Evolutionary conservation across 495 filamentous ascomycete species (phyloP), one percentile per base, ranked within the genome.

Genomic region (Neurospora discreta): DNA sequence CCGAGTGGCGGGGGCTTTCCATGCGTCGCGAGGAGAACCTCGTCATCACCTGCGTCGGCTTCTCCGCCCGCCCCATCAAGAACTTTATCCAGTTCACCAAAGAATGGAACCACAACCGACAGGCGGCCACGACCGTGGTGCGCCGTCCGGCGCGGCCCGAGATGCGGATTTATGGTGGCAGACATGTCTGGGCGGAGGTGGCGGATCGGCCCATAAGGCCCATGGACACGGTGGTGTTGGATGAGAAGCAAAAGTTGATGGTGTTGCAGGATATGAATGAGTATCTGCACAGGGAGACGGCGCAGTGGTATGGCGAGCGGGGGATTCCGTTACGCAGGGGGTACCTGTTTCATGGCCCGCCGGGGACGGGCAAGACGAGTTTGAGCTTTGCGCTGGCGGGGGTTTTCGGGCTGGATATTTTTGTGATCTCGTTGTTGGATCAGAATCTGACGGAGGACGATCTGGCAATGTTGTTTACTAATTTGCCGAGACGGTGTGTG

Each of bases 321-420:
- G 93, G 95, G n/a, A 97, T 98, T 71, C 95, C 95, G 0, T 93
- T 97, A 69, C 88, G 95, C 3, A 85, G 95, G 38, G 95, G 95
- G 0, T 98, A 97, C 79, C 85, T 98, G 8, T 90, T 98, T 40
- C 85, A 91, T 69, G 91, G 91, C 0, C 90, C 90, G 0, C 91
- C 90, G 3, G 91, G 91, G 3, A 91, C 89, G 0, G 88, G 88
- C 15, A 90, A 90, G 75, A 88, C 87, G 1, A 86, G 83, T 2
- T 77, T 90, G 3, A 87, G 86, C 9, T 91, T 91, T 74, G 90
- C 90, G 0, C 80, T 91, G 3, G 90, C 90, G 0, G 90, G 90
- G 1, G 84, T 90, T 1, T 92, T 92, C 74, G 89, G 90, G 3
- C 79, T 93, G 5, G 87, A 89, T 72, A 90, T 93, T 26, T 87